Base-by-base conservation (phyloP, 2,329 filamentous ascomycete species). In the Esteya vermicola region DNA sequence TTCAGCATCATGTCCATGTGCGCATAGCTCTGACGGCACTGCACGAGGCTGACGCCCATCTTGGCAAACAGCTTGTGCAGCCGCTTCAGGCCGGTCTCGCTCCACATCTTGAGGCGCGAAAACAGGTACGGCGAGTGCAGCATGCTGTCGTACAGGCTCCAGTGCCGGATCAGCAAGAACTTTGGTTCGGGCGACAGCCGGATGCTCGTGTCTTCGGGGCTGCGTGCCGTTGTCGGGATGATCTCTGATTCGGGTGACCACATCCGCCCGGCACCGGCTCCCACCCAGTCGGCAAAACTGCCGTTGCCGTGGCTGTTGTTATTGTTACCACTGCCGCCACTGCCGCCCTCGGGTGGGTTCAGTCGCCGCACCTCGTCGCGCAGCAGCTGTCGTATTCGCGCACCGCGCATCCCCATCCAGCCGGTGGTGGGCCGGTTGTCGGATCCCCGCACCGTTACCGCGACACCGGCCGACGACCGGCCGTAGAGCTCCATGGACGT, bases 1-100 rank as follows among this genome's bases (percentile, higher is more conserved):
- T 96, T 98, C 26, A 98, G 65, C 58, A 93, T 80, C 78, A 95
- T 93, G 59, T 96, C 89, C 88, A 98, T 96, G 58, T 98, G 91
- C 0, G 86, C 85, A 56, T 96, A 98, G 55, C 78, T 89, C 59
- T 96, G 91, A 52, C 85, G 88, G 61, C 88, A 94, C 61, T 98
- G 89, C 6, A 81, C 81, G 28, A 96, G 66, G 53, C 85, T 93
- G 41, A 98, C 84, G 25, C 91, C 91, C 89, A 98, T 98, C 60
- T 96, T 98, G 33, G 91, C 91, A 3, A 98, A 70, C 1, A 98
- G 71, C 55, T 96, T 96, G 58, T 95, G 85, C 18, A 98, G 66
- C 38, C 89, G 75, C 57, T 93, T 93, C 39, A 84, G 72, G 4
- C 91, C 91, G 38, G 72, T 74, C 46, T 96, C 91, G 44, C 80